Percentiles rank a stretch among this genome's conserved stretches.
phyloP scores from a whole-genome alignment of 2,329 filamentous ascomycete species.

The Calonectria naviculata region DNA sequence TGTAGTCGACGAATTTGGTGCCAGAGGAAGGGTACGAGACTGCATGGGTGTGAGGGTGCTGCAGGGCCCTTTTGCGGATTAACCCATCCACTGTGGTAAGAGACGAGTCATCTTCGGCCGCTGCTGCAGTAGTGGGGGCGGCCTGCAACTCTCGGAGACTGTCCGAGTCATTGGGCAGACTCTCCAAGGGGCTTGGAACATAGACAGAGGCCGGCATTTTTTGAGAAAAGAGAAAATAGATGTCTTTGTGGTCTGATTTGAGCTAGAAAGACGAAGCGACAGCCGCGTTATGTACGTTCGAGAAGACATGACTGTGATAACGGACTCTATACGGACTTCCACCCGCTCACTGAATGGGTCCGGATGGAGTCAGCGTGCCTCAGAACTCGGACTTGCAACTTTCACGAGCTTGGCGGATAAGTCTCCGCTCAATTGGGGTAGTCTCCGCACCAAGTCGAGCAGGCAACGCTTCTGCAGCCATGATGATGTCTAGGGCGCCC shows the following conservation, averaged over 20 bases:
- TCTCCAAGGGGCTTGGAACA: slow-evolving; percentile 22
- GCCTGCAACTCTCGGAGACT: not conserved
- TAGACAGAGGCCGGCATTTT: slow-evolving; percentile 28
- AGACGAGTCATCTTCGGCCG: slow-evolving; percentile 29
- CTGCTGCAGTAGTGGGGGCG: not conserved
- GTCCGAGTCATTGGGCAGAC: slow-evolving; percentile 12
- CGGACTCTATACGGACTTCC: not conserved
- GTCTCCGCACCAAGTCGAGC: too few relatives aligned
- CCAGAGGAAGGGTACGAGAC: slow-evolving; percentile 56
- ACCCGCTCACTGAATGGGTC: not conserved
- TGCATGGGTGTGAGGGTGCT: slow-evolving; percentile 48
- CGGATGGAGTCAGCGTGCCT: not conserved
- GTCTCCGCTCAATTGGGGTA: not conserved
- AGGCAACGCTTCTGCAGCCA: not conserved
- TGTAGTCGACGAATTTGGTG: slow-evolving; percentile 58
- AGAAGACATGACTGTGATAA: not conserved
- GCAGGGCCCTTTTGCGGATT: slow-evolving; percentile 35
- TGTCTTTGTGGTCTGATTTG: not conserved
- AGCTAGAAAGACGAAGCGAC: not conserved
- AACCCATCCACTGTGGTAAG: slow-evolving; percentile 40
- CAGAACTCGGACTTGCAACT: not conserved
- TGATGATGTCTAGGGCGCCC: not conserved
- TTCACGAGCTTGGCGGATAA: not conserved
- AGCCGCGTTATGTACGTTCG: slow-evolving; percentile 8
- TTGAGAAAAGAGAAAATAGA: not conserved